These are phyloP conservation scores for Termitomyces sp. DNA, from an alignment of 768 basidiomycete species.

Conservation along the genomic window DNA sequence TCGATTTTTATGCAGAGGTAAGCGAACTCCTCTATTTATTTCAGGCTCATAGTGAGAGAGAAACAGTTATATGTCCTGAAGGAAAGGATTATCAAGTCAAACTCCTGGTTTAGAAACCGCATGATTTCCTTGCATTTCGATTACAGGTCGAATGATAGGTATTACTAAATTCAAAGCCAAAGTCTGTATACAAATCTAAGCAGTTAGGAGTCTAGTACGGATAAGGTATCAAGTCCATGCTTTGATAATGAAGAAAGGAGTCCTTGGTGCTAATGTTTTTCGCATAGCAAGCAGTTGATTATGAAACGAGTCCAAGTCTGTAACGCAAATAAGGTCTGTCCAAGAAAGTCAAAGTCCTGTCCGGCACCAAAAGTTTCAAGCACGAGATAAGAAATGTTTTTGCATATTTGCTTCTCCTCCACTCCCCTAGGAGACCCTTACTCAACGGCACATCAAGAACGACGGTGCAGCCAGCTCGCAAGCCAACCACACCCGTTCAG, in stretches of 20 bases:
- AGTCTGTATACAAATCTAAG: neutral
- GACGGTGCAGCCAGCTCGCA: neutral
- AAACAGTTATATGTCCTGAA: neutral
- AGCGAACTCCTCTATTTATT: neutral
- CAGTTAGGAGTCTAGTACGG: neutral
- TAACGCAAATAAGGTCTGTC: neutral
- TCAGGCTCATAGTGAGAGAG: neutral
- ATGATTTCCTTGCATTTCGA: neutral
- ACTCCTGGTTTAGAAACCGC: neutral
- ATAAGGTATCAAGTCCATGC: neutral
- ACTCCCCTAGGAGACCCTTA: neutral
- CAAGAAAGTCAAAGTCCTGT: neutral
- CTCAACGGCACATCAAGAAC: neutral
- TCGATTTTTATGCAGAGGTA: neutral
- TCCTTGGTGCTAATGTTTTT: neutral
- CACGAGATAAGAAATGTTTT: neutral
- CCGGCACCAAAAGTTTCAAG: neutral
- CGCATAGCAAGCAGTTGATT: neutral
- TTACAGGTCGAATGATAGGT: neutral
- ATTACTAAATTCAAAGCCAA: neutral
- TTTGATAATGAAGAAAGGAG: neutral
- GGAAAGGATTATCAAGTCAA: neutral
- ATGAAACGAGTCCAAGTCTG: neutral
- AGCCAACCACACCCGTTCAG: neutral
- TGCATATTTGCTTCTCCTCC: neutral